Evolutionary conservation across 306 rosid genomes (phyloP).

Genomic region (Sphenostylis stenocarpa): DNA sequence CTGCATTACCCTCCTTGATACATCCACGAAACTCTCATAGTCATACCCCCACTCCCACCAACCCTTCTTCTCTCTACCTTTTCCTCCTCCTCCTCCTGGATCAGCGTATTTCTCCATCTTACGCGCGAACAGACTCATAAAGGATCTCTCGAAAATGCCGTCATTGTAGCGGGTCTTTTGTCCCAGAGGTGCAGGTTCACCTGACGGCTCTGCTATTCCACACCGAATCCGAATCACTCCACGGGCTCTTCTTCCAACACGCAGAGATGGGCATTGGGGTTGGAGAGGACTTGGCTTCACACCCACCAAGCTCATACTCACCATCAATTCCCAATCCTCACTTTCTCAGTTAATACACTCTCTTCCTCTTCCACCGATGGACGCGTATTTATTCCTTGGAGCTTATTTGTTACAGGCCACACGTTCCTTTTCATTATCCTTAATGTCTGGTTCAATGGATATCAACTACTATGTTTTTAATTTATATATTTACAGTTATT

Average conservation of each 20-base stretch:
- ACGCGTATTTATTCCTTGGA: not conserved
- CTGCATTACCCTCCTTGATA: conserved; percentile 77
- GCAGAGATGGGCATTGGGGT: not conserved
- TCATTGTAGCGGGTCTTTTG: conserved; percentile 78
- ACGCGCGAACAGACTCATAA: conserved; percentile 75
- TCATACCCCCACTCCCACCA: conserved; percentile 63
- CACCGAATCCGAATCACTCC: conserved; percentile 41
- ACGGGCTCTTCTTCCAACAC: not conserved
- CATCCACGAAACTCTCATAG: conserved; percentile 85
- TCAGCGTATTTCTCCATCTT: conserved; percentile 74
- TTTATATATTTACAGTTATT: too few species aligned
- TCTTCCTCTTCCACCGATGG: too few species aligned
- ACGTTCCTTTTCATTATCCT: not conserved
- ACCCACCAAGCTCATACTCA: conserved; percentile 40
- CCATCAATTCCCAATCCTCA: conserved; percentile 29
- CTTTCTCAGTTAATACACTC: too few species aligned
- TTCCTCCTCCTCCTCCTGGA: not conserved
- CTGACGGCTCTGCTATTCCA: conserved; percentile 80
- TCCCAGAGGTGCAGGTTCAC: conserved; percentile 86
- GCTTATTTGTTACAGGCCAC: not conserved
- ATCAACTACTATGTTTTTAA: not conserved
- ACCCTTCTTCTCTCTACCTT: conserved; percentile 24
- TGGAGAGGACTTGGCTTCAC: conserved; percentile 24
- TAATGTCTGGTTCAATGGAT: not conserved
- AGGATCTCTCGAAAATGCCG: conserved; percentile 67